These are phyloP conservation scores for Betula pendula DNA, from an alignment of 306 rosid species.

Conservation along the genomic window DNA sequence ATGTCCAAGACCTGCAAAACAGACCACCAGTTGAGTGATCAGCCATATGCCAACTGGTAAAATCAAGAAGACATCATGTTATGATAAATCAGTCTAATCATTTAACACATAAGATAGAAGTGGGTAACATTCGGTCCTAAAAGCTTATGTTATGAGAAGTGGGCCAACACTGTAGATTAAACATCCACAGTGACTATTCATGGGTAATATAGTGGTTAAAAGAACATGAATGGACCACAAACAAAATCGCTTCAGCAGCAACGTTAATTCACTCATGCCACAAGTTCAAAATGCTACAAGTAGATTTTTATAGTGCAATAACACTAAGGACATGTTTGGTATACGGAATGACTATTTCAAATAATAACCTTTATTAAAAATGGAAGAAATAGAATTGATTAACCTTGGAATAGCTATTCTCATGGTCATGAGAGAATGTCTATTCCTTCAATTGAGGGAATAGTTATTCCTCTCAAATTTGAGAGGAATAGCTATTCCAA, in stretches of 20 bases:
- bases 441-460: too few species aligned
- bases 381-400: too few species aligned
- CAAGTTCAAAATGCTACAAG: background rate
- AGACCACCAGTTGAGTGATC: constrained; percentile 26
- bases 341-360: too few species aligned
- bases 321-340: background rate
- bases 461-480: too few species aligned
- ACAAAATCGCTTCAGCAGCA: background rate
- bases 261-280: background rate
- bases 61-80: background rate
- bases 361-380: too few species aligned
- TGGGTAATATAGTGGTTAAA: background rate
- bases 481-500: too few species aligned
- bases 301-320: background rate
- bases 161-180: background rate
- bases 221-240: background rate
- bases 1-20: constrained; percentile 17
- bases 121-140: background rate
- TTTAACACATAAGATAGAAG: background rate
- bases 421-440: too few species aligned
- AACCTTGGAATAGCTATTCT: too few species aligned
- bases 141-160: background rate
- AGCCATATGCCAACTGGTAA: constrained; percentile 13
- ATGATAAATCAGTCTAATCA: background rate
- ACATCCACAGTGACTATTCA: background rate